Conservation (phyloP, 345 rosid genomes). For the Ailanthus altissimus region DNA sequence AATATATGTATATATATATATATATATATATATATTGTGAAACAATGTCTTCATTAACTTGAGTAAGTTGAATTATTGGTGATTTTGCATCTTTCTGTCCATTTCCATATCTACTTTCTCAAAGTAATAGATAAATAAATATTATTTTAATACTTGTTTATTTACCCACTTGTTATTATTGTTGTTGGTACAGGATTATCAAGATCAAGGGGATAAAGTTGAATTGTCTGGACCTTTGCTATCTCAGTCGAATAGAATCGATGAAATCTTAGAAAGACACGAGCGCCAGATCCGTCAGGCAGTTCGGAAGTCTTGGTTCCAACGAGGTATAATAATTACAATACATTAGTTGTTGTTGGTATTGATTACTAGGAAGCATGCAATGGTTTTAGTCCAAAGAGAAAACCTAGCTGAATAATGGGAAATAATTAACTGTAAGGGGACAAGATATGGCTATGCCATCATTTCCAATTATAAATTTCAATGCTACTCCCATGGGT, state of each 20-base stretch:
- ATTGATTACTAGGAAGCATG: background rate
- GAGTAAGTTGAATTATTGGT: background rate
- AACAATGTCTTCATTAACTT: background rate
- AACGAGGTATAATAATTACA: constrained; percentile 53
- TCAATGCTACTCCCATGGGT: background rate
- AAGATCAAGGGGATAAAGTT: constrained; percentile 63
- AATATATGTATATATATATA: too few relatives aligned
- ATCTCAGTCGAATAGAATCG: constrained; percentile 70
- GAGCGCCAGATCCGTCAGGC: constrained; percentile 85
- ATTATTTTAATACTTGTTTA: background rate
- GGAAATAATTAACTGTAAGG: constrained; percentile 4
- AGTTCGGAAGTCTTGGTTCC: constrained; percentile 89
- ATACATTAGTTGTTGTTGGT: background rate
- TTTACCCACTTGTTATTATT: background rate
- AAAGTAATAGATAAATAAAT: background rate
- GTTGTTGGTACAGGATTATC: constrained; percentile 55
- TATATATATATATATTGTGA: background rate
- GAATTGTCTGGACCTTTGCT: constrained; percentile 88
- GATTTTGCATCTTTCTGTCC: background rate
- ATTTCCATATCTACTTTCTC: background rate
- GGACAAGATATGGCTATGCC: constrained; percentile 9
- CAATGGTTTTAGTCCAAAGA: background rate
- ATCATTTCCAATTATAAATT: constrained; percentile 18
- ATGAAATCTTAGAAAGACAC: constrained; percentile 72
- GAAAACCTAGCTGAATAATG: background rate